Evolutionary conservation across 2,329 filamentous ascomycete species (phyloP), one percentile per base, ranked within the genome.

Genomic region (Ambrosiella cleistominuta): DNA sequence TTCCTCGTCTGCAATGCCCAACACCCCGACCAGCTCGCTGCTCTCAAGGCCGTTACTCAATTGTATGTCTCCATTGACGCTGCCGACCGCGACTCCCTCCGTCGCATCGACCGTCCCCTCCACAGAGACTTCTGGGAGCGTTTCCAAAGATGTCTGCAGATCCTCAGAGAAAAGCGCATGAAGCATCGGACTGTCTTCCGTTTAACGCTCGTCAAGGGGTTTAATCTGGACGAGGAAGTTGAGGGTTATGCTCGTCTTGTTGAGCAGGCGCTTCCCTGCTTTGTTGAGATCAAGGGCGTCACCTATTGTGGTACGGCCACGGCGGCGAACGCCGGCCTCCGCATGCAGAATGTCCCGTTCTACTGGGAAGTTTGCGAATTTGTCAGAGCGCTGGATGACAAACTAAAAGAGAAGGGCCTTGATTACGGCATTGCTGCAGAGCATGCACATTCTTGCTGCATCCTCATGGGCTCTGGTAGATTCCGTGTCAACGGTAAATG

Each of bases 41-140:
- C 85, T 0, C 76, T 97, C 44, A 77, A 86, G 62, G 87, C 86
- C 36, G 90, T 96, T 12, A 98, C 91, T 0, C 93, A 97, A 70
- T 79, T 98, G 1, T 97, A 97, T 69, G 91, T 97, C 61, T 93
- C 86, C 58, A 96, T 97, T 66, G 91, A 98, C 66, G 93, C 93
- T 0, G 88, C 86, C 50, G 95, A 96, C 73, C 83, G 83, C 62
- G 90, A 95, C 61, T 88, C 83, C 13, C 77, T 97, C 38, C 82
- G 88, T 56, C 85, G 84, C 66, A 95, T 98, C 65, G 91, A 97
- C 69, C 77, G 91, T 0, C 93, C 91, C 0, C 78, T 98, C 2
- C 90, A 97, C 71, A 82, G 93, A 55, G 91, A 97, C 71, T 98
- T 95, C 71, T 97, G 91, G 93, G 90, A 96, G 71, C 83, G 93